phyloP scores from a whole-genome alignment of 2,329 filamentous ascomycete genomes.

The Alternaria sp. region DNA sequence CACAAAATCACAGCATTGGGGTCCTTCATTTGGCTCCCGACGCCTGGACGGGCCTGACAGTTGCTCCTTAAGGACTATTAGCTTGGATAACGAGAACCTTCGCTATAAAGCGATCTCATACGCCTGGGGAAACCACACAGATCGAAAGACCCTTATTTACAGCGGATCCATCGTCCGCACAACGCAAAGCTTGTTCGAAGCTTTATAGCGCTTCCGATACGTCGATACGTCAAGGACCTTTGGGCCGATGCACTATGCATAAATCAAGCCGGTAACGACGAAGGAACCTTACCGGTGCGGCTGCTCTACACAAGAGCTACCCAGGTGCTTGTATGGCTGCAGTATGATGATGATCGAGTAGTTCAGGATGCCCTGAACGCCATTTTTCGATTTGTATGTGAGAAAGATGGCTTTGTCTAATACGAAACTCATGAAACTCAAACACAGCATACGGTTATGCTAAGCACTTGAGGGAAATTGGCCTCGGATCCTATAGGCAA shows the following conservation, averaged over 20 bases:
- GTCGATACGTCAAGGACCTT: not conserved
- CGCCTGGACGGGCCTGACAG: not conserved
- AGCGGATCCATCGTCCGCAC: not conserved
- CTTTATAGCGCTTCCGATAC: conserved; percentile 6
- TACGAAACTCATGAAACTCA: not conserved
- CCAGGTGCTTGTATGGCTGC: conserved; percentile 8
- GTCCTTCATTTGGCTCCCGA: not conserved
- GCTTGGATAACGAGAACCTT: not conserved
- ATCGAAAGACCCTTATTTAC: not conserved
- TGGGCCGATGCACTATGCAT: conserved; percentile 47
- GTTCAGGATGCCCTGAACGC: not conserved
- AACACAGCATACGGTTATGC: not conserved
- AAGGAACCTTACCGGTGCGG: conserved; percentile 43
- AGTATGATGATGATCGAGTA: not conserved
- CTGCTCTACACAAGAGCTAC: conserved; percentile 25
- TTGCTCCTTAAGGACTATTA: not conserved
- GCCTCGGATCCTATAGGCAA: too few species aligned
- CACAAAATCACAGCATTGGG: not conserved
- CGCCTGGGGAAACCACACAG: conserved; percentile 15
- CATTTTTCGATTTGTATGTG: not conserved
- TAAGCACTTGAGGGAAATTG: too few species aligned
- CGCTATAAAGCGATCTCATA: conserved; percentile 26
- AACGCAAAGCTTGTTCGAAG: conserved; percentile 11
- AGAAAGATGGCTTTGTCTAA: not conserved
- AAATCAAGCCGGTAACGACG: conserved; percentile 43